Percentiles rank a stretch among this genome's conserved stretches.
Evolutionary conservation across 75 land plant genomes (phyloP).

Genomic region (Ceratopteris richardii): DNA sequence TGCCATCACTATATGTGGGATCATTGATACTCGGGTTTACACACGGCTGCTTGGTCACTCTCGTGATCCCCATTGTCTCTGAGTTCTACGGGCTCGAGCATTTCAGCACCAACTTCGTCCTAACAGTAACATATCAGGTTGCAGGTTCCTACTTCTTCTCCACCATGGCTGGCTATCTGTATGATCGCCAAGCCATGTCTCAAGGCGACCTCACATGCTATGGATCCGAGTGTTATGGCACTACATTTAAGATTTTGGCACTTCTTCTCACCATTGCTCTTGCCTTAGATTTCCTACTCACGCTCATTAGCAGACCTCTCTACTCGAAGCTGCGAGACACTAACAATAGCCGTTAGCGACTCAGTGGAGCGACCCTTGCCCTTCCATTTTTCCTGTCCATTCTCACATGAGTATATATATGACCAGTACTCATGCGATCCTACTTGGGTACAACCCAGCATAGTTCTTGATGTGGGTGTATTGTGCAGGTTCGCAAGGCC

Average conservation of each 20-base stretch:
- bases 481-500: too few species aligned
- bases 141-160: slow-evolving; percentile 32
- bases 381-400: too few species aligned
- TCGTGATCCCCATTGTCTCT: slow-evolving; percentile 26
- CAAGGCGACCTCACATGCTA: neutral
- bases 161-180: slow-evolving; percentile 25
- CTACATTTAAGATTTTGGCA: neutral
- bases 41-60: slow-evolving; percentile 19
- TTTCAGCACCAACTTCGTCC: slow-evolving; percentile 22
- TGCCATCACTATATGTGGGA: slow-evolving; percentile 23
- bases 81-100: slow-evolving; percentile 32
- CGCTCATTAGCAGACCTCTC: neutral
- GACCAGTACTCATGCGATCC: too few species aligned
- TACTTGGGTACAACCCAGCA: too few species aligned
- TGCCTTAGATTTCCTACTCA: neutral
- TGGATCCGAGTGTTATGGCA: neutral
- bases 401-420: too few species aligned
- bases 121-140: slow-evolving; percentile 19
- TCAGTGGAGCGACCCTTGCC: too few species aligned
- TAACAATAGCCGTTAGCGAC: too few species aligned
- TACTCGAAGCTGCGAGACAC: neutral
- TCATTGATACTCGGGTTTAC: slow-evolving; percentile 23
- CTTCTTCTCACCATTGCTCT: neutral
- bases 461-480: too few species aligned
- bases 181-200: slow-evolving; percentile 17